Evolutionary conservation across 1,139 yeast species (phyloP), one percentile per base, ranked within the genome.

Genomic region (Pichia sp.): DNA sequence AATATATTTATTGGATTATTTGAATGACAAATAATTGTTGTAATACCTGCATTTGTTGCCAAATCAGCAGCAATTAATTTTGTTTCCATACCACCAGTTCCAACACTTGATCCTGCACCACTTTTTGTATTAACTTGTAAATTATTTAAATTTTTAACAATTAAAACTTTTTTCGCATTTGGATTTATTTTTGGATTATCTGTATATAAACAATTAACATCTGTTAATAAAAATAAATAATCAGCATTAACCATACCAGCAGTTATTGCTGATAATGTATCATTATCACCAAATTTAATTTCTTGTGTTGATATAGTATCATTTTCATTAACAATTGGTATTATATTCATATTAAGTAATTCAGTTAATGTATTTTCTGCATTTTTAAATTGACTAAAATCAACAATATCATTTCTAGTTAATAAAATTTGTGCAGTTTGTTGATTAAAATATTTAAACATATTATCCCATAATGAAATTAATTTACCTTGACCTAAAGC

Each of bases 81-180:
- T 16, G 99, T 92, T 37, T 92, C 85, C 99, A 92, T 92, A 16
- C 99, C 99, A 27, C 99, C 99, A 0, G 98, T 94, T 11, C 98
- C 98, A 7, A 94, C 96, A 49, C 78, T 74, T 35, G 94, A 78
- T 1, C 96, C 96, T 1, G 78, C 73, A 25, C 54, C 54, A 23
- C 81, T 68, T 35, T 85, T 80, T 0, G 95, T 89, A 48, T 82
- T 80, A 29, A 89, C 97, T 36, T 78, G 71, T 58, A 90, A 74
- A 40, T 82, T 77, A 37, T 78, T 74, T 55, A 89, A 73, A 55
- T 85, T 83, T 41, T 82, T 83, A n/a, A 92, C 97, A 25, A 87
- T 70, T 38, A 86, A 66, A 4, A 92, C 78, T 7, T 97, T 96
- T 54, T 76, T 71, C 0, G 98, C 97, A 35, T 74, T 75, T 3